A percentile compares a stretch with the other conserved stretches of the same genome.
Evolutionary conservation across 805 yeast species (phyloP).

Genomic region (Yamadazyma scolyti): DNA sequence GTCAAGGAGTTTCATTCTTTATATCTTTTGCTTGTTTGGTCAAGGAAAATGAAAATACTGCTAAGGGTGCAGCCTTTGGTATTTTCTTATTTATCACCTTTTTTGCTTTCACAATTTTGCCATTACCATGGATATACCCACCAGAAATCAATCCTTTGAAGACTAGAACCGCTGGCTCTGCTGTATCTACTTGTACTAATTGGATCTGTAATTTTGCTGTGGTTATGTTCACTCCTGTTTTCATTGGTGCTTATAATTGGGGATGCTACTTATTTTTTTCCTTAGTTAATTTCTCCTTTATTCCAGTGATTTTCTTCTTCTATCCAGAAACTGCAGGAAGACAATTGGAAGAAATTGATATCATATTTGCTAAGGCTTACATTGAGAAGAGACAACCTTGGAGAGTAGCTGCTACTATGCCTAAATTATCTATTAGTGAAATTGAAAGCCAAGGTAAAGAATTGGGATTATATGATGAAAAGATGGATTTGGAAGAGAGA

Average conservation of each 20-base stretch:
- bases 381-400: constrained; percentile 55
- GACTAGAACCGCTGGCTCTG: constrained; percentile 42
- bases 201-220: constrained; percentile 43
- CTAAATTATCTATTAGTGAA: constrained; percentile 50
- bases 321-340: constrained; percentile 45
- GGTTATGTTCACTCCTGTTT: constrained; percentile 44
- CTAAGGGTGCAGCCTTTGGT: constrained; percentile 44
- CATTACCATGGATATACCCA: constrained; percentile 45
- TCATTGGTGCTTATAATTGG: constrained; percentile 35
- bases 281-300: constrained; percentile 29
- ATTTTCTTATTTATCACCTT: constrained; percentile 39
- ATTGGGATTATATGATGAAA: constrained; percentile 51
- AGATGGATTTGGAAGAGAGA: constrained; percentile 21
- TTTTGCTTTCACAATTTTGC: constrained; percentile 41
- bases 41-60: constrained; percentile 23
- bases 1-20: constrained; percentile 36
- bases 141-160: constrained; percentile 45
- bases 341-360: constrained; percentile 44
- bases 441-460: constrained; percentile 56
- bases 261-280: constrained; percentile 41
- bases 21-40: constrained; percentile 40
- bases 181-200: constrained; percentile 42
- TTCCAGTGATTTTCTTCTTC: constrained; percentile 39
- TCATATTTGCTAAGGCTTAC: constrained; percentile 59
- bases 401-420: constrained; percentile 61